phyloP scores from a whole-genome alignment of 2,329 filamentous ascomycete species.

The Penicillium decumbens region DNA sequence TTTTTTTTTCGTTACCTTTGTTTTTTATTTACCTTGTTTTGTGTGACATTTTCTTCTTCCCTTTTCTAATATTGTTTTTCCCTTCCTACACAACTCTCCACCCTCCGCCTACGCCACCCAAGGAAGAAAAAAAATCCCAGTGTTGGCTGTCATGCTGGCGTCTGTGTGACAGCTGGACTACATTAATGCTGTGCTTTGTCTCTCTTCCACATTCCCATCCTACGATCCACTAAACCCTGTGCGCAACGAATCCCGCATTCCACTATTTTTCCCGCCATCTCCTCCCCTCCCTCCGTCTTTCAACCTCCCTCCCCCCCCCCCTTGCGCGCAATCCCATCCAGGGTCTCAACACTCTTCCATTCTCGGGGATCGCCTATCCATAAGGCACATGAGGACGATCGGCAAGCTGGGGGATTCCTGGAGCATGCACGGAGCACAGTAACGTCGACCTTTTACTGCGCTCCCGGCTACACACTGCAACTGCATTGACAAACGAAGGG shows the following conservation, averaged over 20 bases:
- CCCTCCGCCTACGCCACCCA: not conserved
- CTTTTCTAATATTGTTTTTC: conserved; percentile 1
- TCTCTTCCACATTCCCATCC: conserved; percentile 35
- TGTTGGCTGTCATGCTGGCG: conserved; percentile 33
- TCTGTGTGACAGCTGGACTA: conserved; percentile 38
- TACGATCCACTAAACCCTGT: conserved; percentile 33
- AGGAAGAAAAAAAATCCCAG: conserved; percentile 5
- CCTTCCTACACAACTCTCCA: conserved; percentile 1
- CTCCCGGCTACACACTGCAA: conserved; percentile 23
- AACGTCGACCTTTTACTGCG: conserved; percentile 25
- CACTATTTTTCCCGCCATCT: conserved; percentile 17
- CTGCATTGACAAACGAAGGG: conserved; percentile 35
- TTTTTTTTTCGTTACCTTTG: conserved; percentile 6
- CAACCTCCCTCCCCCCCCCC: conserved; percentile 21
- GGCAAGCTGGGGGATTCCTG: conserved; percentile 37
- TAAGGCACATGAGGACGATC: conserved; percentile 36
- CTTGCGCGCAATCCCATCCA: conserved; percentile 32
- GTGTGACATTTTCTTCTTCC: not conserved
- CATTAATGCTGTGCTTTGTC: conserved; percentile 36
- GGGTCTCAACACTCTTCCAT: conserved; percentile 29
- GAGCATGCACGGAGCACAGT: conserved; percentile 43
- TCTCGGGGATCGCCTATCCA: conserved; percentile 26
- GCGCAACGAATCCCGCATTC: conserved; percentile 33
- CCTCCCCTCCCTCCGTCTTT: conserved; percentile 19
- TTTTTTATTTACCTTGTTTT: not conserved